These are phyloP conservation scores for Phaeodactylum tricornutum DNA, from an alignment of 108 stramenopile species.

Conservation along the genomic window DNA sequence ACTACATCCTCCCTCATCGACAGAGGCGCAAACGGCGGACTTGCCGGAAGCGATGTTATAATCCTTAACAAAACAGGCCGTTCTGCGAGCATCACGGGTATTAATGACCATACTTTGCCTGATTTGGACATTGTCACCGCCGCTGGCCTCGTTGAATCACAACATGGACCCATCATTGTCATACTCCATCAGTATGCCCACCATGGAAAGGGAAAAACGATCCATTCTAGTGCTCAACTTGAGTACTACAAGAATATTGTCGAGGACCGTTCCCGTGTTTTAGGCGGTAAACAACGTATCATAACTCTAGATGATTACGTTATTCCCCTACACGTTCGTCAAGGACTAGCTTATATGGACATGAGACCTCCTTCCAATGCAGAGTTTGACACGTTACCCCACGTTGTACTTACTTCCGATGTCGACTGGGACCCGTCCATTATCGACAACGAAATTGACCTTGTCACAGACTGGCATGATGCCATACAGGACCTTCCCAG, in stretches of 20 bases:
- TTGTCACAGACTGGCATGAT: background rate
- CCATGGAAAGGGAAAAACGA: slow-evolving; percentile 4
- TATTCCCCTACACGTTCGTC: slow-evolving; percentile 9
- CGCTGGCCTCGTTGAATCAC: slow-evolving; percentile 7
- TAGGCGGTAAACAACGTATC: slow-evolving; percentile 20
- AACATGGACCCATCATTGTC: slow-evolving; percentile 11
- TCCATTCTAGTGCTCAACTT: slow-evolving; percentile 14
- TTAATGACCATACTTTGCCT: slow-evolving; percentile 17
- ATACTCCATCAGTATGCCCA: slow-evolving; percentile 23
- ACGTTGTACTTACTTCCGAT: slow-evolving; percentile 21
- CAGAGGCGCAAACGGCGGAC: slow-evolving; percentile 26
- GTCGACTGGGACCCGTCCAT: slow-evolving; percentile 18
- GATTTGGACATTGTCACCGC: slow-evolving; percentile 8
- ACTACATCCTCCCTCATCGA: slow-evolving; percentile 9
- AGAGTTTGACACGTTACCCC: slow-evolving; percentile 18
- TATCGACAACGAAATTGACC: slow-evolving; percentile 5
- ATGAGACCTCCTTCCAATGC: slow-evolving; percentile 15
- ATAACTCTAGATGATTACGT: slow-evolving; percentile 19
- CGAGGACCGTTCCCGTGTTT: background rate
- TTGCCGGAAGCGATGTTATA: slow-evolving; percentile 11
- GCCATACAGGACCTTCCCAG: too few relatives aligned
- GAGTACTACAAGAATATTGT: slow-evolving; percentile 1
- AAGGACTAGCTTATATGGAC: slow-evolving; percentile 12
- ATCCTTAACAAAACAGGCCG: slow-evolving; percentile 7
- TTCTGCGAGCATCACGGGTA: slow-evolving; percentile 11